Percentiles rank a stretch among this genome's conserved stretches.
Conservation (phyloP, 2,329 filamentous ascomycete species). For the Fonsecaea pedrosoi region DNA sequence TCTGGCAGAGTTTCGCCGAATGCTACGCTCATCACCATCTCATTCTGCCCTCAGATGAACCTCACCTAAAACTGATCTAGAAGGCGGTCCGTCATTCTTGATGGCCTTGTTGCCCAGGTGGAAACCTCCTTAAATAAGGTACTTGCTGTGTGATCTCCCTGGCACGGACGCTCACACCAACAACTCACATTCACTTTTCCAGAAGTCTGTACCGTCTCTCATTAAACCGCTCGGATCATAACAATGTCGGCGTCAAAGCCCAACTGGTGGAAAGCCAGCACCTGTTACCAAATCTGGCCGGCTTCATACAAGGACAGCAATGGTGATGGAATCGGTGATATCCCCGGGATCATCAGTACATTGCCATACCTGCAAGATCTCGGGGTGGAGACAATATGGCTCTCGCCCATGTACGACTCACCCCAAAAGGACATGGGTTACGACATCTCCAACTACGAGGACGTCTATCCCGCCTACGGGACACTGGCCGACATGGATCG, state of each 20-base stretch:
- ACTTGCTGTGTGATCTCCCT: background rate
- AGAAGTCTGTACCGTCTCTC: background rate
- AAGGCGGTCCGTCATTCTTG: constrained; percentile 21
- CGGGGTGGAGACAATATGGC: constrained; percentile 46
- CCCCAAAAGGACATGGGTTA: constrained; percentile 73
- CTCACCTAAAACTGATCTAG: constrained; percentile 10
- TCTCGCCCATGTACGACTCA: constrained; percentile 66
- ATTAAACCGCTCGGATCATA: background rate
- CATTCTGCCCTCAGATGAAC: background rate
- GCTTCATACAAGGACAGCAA: constrained; percentile 48
- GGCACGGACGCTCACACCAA: too few relatives aligned
- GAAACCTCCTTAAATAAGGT: background rate
- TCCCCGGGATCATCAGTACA: constrained; percentile 43
- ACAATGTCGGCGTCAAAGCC: constrained; percentile 33
- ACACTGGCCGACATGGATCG: constrained; percentile 69
- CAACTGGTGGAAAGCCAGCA: constrained; percentile 38
- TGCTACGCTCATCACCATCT: background rate
- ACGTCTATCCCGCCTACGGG: constrained; percentile 70
- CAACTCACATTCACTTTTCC: background rate
- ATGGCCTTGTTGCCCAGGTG: background rate
- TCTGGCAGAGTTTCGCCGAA: constrained; percentile 16
- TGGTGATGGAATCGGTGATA: constrained; percentile 46
- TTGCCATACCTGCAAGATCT: constrained; percentile 46
- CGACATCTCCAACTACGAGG: constrained; percentile 71
- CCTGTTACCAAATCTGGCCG: constrained; percentile 44